phyloP scores from a whole-genome alignment of 805 yeast species.

The Myxozyma neotropica region DNA sequence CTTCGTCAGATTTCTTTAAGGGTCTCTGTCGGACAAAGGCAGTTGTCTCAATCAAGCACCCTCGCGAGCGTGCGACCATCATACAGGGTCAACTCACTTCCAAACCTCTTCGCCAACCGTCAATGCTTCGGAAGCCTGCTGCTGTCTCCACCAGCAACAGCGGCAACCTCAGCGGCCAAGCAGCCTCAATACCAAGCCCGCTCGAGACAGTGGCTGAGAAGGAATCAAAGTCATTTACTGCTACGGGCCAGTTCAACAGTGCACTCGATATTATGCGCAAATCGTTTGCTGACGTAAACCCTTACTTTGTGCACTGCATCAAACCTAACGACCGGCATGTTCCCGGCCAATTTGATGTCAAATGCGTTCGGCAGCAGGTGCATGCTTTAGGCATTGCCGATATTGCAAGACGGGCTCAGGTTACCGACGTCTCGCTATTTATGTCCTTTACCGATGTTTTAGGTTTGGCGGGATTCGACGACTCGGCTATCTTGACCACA shows the following conservation, averaged over 20 bases:
- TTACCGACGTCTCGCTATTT: conserved; percentile 45
- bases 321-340: conserved; percentile 48
- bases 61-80: conserved; percentile 40
- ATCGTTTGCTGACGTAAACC: conserved; percentile 45
- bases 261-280: conserved; percentile 45
- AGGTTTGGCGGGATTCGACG: conserved; percentile 36
- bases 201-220: conserved; percentile 14
- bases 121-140: conserved; percentile 37
- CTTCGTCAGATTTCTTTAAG: conserved; percentile 45
- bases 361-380: conserved; percentile 49
- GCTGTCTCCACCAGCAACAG: not conserved
- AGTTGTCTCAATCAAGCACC: conserved; percentile 42
- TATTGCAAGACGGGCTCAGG: conserved; percentile 45
- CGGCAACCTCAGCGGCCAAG: not conserved
- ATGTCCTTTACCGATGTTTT: conserved; percentile 46
- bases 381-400: conserved; percentile 48
- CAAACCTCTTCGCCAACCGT: conserved; percentile 48
- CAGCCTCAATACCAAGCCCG: not conserved
- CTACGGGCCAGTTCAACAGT: conserved; percentile 42
- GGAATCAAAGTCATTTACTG: conserved; percentile 34
- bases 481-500: conserved; percentile 25
- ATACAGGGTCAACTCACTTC: conserved; percentile 46
- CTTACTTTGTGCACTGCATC: conserved; percentile 47
- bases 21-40: conserved; percentile 43
- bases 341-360: conserved; percentile 46